Evolutionary conservation across 192 early-diverging fungal species (phyloP), one percentile per base, ranked within the genome.

Genomic region (Fimicolochytrium jonesii): DNA sequence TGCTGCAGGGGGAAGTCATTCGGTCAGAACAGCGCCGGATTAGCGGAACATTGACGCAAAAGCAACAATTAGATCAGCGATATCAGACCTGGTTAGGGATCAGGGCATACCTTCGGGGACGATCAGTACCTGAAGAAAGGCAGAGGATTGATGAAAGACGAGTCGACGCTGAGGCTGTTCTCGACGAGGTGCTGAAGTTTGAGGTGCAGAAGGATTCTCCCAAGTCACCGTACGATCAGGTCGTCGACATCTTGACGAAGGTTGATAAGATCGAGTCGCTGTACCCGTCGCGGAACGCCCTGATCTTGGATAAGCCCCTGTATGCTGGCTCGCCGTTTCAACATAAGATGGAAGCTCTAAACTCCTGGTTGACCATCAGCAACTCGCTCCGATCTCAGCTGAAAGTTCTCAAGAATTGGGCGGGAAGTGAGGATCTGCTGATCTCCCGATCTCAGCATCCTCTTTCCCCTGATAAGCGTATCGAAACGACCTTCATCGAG

Each of bases 351-450:
- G 80, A 84, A 65, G 88, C 88, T 1, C 73, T 94, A 6, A 88
- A 79, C 46, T 80, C 89, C 10, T 94, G 89, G 86, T 75, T 85
- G 44, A 87, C 88, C 36, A 72, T 89, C 3, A 84, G 82, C 22
- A 84, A 83, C 41, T 83, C 84, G 33, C 71, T 94, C 20, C 77
- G 82, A 28, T 82, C 85, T 26, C 86, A 92, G 54, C 71, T 82
- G 58, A 81, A 77, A 52, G 89, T 94, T 69, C 72, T 94, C 28
- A 79, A 85, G 56, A 81, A 86, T 47, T 94, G 92, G 92, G 91
- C 90, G 2, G 89, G 87, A 26, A 89, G 84, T 37, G 86, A 86
- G 22, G 77, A 76, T 39, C 63, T 88, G 11, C 71, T 82, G 35
- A 82, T 86, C 7, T 67, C 80, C 3, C 74, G 83, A 47, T 73